Base-by-base conservation (phyloP, 768 basidiomycete genomes). In the Botryobasidium botryosum region DNA sequence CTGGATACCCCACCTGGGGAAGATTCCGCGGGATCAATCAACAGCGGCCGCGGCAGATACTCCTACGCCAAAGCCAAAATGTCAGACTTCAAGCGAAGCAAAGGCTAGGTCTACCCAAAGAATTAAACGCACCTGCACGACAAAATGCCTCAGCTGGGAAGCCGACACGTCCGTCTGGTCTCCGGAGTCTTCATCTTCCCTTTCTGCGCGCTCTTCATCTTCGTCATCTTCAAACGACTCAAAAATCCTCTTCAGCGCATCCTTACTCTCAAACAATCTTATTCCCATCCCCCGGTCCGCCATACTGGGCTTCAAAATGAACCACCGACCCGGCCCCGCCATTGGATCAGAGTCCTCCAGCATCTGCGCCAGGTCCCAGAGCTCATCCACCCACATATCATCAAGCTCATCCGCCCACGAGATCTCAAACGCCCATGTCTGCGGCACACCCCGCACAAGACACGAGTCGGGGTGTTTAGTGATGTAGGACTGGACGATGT, bases 271-370 rank as follows among this genome's bases (percentile, higher is more conserved):
- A 62, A 99, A 96, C 38, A 99, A 62, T 36, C 90, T 65, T 51
- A 99, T 90, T 2, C 92, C 94, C 70, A 87, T 86, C 10, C 90
- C 94, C 40, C 87, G 72, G 64, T 97, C 91, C 1, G 90, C 80
- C 84, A 99, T 92, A 15, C 88, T 86, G 37, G 94, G 91, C 63
- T 99, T 99, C 42, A 99, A 63, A 49, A 99, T 92, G 72, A 79
- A 97, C 92, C 92, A 96, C 40, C 52, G 64, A 33, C 44, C 38
- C 6, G 32, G 15, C 18, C 57, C 57, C 24, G 52, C 51, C 17
- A 43, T 40, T 2, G 46, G 49, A 35, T 58, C 57, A 8, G 63
- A 56, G 26, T 57, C 58, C 18, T 76, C 69, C 25, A 94, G 68
- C 17, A 68, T 64, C 36, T 69, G 61, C 5, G 71, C 75, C 12